These are phyloP conservation scores for Houttuynia cordata DNA, from an alignment of 164 flowering plant species.

Conservation along the genomic window DNA sequence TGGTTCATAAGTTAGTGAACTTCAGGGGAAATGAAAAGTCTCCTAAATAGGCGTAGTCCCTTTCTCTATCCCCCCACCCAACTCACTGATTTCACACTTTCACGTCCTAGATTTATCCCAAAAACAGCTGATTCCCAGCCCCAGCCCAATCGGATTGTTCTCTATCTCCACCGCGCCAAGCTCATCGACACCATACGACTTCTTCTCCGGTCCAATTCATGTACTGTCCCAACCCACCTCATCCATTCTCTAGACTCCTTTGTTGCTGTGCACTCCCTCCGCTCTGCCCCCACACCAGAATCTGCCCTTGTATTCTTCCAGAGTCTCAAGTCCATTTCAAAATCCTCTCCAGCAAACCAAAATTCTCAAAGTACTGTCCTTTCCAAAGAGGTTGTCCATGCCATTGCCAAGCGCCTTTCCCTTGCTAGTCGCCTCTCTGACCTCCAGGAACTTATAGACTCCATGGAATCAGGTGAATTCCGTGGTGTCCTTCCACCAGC, in stretches of 20 bases:
- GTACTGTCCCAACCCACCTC: conserved; percentile 25
- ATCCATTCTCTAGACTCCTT: conserved; percentile 41
- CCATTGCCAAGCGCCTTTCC: conserved; percentile 63
- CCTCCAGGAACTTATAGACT: conserved; percentile 39
- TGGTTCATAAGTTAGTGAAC: not conserved
- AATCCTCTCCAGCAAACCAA: conserved; percentile 33
- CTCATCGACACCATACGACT: conserved; percentile 69
- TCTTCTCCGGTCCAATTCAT: conserved; percentile 36
- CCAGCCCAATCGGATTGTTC: conserved; percentile 32
- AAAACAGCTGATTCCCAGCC: not conserved
- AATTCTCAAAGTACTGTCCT: not conserved
- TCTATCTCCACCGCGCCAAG: conserved; percentile 61
- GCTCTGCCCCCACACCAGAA: conserved; percentile 64
- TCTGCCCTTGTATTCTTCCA: conserved; percentile 54
- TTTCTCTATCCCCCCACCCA: conserved; percentile 16
- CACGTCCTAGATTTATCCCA: conserved; percentile 10
- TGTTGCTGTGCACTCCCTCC: conserved; percentile 58
- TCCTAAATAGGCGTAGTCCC: not conserved
- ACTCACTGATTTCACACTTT: conserved; percentile 14
- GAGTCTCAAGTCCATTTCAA: conserved; percentile 26
- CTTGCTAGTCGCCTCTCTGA: conserved; percentile 27
- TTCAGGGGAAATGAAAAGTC: not conserved
- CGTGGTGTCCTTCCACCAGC: conserved; percentile 28
- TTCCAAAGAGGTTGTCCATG: conserved; percentile 24
- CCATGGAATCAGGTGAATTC: conserved; percentile 40